Conservation (phyloP, 805 yeast species). For the Teunomyces funiuensis region DNA sequence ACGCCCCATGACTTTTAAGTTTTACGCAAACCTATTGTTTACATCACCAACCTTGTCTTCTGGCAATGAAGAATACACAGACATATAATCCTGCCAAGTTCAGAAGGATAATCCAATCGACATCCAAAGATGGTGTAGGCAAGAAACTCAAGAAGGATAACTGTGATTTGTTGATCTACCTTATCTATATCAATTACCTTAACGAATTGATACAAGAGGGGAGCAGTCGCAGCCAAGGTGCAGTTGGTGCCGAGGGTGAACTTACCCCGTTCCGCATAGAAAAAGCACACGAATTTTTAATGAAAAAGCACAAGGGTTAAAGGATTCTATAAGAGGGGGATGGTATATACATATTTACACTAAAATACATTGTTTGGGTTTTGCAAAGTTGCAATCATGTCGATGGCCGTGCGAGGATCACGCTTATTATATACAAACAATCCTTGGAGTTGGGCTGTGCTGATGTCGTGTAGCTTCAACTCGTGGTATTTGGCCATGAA, state of each 20-base stretch:
- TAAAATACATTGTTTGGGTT: conserved; percentile 24
- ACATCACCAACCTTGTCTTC: background rate
- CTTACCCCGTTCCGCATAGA: conserved; percentile 40
- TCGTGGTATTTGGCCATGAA: conserved; percentile 48
- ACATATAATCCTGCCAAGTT: conserved; percentile 19
- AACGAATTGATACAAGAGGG: conserved; percentile 42
- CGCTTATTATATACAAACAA: conserved; percentile 89
- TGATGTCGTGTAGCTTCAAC: conserved; percentile 51
- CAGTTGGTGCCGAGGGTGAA: conserved; percentile 34
- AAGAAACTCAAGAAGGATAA: conserved; percentile 34
- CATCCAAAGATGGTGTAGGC: conserved; percentile 11
- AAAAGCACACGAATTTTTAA: conserved; percentile 29
- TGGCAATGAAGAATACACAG: conserved; percentile 5
- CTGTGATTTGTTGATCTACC: conserved; percentile 43
- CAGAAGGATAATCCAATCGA: conserved; percentile 20
- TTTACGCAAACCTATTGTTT: background rate
- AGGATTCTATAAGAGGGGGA: background rate
- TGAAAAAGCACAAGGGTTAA: conserved; percentile 39
- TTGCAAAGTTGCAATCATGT: conserved; percentile 53
- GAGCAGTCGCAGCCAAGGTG: conserved; percentile 33
- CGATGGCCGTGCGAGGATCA: conserved; percentile 73
- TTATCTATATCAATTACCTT: conserved; percentile 49
- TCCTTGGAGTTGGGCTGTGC: conserved; percentile 96
- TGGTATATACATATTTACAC: background rate
- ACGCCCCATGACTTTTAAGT: background rate